Percentiles rank a stretch among this genome's conserved stretches.
Conservation (phyloP, 2,329 filamentous ascomycete species). For the Diaporthe eres region DNA sequence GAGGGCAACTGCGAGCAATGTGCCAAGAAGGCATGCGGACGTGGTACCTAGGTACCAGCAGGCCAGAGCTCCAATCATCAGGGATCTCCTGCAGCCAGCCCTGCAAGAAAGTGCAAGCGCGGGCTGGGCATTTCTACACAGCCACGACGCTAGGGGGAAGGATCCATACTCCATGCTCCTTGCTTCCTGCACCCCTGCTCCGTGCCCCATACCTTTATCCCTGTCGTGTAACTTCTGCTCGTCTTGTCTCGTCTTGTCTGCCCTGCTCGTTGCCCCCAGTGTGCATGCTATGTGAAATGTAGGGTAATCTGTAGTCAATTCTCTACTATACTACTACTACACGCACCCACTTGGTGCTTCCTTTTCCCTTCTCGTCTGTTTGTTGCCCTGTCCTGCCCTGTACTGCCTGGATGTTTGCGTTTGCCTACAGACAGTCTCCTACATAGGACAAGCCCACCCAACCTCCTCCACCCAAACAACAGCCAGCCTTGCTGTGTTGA, state of each 20-base stretch:
- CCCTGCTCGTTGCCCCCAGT: slow-evolving; percentile 4
- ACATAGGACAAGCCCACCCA: slow-evolving; percentile 26
- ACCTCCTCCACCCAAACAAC: not conserved
- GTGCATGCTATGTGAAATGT: not conserved
- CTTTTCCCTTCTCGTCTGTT: slow-evolving; percentile 24
- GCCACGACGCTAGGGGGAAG: slow-evolving; percentile 26
- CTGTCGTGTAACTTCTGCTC: slow-evolving; percentile 20
- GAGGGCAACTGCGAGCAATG: slow-evolving; percentile 21
- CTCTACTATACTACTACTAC: not conserved
- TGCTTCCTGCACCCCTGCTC: slow-evolving; percentile 10
- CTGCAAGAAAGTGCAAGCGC: slow-evolving; percentile 24
- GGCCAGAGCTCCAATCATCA: slow-evolving; percentile 24
- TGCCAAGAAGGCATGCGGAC: slow-evolving; percentile 20
- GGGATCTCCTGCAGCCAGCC: slow-evolving; percentile 28
- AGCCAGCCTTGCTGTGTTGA: slow-evolving; percentile 1
- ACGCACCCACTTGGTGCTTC: slow-evolving; percentile 29
- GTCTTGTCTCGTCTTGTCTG: slow-evolving; percentile 1
- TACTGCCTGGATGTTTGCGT: slow-evolving; percentile 7
- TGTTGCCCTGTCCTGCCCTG: slow-evolving; percentile 3
- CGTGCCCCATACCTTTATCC: slow-evolving; percentile 24
- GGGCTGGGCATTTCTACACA: slow-evolving; percentile 24
- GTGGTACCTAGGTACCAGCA: slow-evolving; percentile 3
- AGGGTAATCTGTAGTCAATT: not conserved
- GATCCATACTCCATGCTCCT: slow-evolving; percentile 29
- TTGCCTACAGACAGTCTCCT: slow-evolving; percentile 16